Base-by-base conservation (phyloP, 2,329 filamentous ascomycete species). In the Cytospora piceae region DNA sequence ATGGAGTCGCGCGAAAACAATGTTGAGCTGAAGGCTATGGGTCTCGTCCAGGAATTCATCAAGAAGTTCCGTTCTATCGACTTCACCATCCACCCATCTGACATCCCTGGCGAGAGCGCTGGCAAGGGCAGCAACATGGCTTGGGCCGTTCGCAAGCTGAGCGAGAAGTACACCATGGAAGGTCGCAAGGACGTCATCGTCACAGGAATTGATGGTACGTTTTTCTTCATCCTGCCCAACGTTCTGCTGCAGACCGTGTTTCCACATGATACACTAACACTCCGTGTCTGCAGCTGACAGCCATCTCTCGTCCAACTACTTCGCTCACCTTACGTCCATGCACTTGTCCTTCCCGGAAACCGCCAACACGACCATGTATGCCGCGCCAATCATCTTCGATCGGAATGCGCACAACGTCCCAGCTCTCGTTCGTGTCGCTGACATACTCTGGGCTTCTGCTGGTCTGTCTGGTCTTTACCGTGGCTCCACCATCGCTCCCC, bases 41-140 rank as follows among this genome's bases (percentile, higher is more conserved):
- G 79, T 11, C 79, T 92, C 20, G 82, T 88, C n/a, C 81, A 85
- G 56, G 83, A 85, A 66, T 91, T 90, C 70, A 77, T 83, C 69
- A 85, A 85, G 72, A 86, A 83, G 65, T 92, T 92, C 73, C 85
- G 86, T 52, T 84, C 83, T 66, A 88, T 92, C 71, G 85, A 87
- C 71, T 88, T 85, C 73, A 91, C 88, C 3, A 76, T 90, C 15
- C 90, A 92, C 71, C 89, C 90, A 1, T 77, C 81, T 27, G 86
- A 86, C 63, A 85, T 92, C 60, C 83, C 85, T 4, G 86, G 87
- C 15, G 90, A 92, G 73, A 85, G 89, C 58, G 87, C 89, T 62
- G 90, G 90, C 65, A 92, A 92, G 73, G 90, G 90, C 69, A 92
- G 89, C 78, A 92, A 92, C 74, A 82, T 90, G 67, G 85, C 85